Conservation (phyloP, 495 filamentous ascomycete genomes). For the Daldinia grandis region DNA sequence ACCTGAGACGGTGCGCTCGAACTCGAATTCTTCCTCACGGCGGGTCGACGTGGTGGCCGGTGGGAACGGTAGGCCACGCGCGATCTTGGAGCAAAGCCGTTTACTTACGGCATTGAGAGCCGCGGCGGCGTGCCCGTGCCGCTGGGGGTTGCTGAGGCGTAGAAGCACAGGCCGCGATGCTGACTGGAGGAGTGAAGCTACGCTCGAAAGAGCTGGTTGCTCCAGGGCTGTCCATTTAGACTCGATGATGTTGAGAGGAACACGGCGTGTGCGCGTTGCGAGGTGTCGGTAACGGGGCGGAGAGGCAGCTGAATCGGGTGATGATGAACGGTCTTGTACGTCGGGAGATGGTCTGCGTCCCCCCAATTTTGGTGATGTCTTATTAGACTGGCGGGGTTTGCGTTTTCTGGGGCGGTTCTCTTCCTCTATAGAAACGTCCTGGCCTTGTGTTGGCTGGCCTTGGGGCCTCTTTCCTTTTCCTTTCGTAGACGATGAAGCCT, state of each 20-base stretch:
- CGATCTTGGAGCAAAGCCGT: constrained; percentile 49
- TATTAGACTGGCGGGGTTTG: constrained; percentile 13
- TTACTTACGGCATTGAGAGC: constrained; percentile 48
- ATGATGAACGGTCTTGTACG: constrained; percentile 34
- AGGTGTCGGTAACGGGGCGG: constrained; percentile 50
- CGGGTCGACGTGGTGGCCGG: constrained; percentile 43
- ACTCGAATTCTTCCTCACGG: constrained; percentile 55
- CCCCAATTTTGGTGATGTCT: constrained; percentile 11
- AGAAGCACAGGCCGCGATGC: constrained; percentile 52
- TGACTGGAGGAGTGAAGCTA: constrained; percentile 51
- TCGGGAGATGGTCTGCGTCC: constrained; percentile 20
- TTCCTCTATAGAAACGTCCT: constrained; percentile 14
- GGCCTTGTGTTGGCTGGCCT: constrained; percentile 14
- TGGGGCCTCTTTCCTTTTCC: constrained; percentile 17
- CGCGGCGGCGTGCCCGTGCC: constrained; percentile 48
- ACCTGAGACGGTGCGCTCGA: constrained; percentile 52
- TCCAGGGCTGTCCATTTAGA: constrained; percentile 57
- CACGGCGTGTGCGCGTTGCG: constrained; percentile 49
- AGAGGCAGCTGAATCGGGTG: constrained; percentile 35
- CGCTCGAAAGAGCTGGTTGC: constrained; percentile 46
- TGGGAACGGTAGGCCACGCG: constrained; percentile 55
- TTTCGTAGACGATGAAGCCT: constrained; percentile 13
- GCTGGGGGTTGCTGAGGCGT: constrained; percentile 48
- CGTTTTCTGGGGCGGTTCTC: constrained; percentile 7
- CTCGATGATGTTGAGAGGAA: constrained; percentile 53